A percentile compares a stretch with the other conserved stretches of the same genome.
These are phyloP conservation scores for Physaria fendleri DNA, from an alignment of 345 rosid genomes.

Conservation along the genomic window DNA sequence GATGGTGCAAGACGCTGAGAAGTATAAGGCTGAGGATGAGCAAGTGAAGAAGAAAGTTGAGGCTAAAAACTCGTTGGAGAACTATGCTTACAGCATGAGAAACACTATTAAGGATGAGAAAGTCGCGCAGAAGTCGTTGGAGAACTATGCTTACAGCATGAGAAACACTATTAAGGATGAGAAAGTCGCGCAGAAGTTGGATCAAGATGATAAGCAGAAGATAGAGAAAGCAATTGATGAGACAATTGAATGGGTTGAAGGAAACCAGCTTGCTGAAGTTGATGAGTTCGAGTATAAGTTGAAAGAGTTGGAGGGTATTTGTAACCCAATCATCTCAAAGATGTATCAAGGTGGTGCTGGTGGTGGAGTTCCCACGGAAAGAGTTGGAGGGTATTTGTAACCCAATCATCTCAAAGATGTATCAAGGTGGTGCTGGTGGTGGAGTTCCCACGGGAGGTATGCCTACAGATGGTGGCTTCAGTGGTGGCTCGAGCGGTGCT, in stretches of 20 bases:
- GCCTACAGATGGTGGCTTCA: conserved; percentile 12
- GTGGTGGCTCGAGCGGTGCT: conserved; percentile 19
- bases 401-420: conserved; percentile 41
- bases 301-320: conserved; percentile 39
- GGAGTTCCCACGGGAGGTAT: conserved; percentile 18
- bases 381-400: conserved; percentile 36
- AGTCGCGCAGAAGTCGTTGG: conserved; percentile 28
- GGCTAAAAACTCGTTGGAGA: conserved; percentile 38
- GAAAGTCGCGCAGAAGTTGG: conserved; percentile 32
- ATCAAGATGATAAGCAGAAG: conserved; percentile 30
- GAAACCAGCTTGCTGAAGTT: conserved; percentile 40
- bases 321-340: conserved; percentile 39
- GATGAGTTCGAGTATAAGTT: conserved; percentile 40
- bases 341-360: conserved; percentile 35
- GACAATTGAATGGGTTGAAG: conserved; percentile 38
- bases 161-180: conserved; percentile 40
- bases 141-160: conserved; percentile 42
- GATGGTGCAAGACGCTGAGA: conserved; percentile 43
- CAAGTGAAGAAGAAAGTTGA: conserved; percentile 44
- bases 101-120: conserved; percentile 41
- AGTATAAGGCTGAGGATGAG: conserved; percentile 41
- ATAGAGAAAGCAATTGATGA: conserved; percentile 35
- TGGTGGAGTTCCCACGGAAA: conserved; percentile 8
- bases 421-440: conserved; percentile 27
- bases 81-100: conserved; percentile 41